Percentiles rank a stretch among this genome's conserved stretches.
phyloP scores from a whole-genome alignment of 352 stramenopile species.

The Phytopythium vexans region DNA sequence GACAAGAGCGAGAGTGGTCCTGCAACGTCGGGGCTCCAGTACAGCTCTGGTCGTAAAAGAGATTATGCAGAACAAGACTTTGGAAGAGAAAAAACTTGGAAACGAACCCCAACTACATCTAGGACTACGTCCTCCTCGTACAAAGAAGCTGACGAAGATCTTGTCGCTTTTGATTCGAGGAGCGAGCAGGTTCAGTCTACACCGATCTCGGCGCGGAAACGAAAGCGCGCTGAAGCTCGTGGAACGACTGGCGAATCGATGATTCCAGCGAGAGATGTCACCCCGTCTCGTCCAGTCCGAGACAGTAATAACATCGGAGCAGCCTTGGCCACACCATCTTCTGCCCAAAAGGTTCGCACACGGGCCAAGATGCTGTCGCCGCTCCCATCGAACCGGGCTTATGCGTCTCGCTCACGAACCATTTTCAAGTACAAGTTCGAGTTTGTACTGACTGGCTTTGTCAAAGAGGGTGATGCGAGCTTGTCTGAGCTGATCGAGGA shows the following conservation, averaged over 20 bases:
- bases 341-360: slow-evolving; percentile 46
- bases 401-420: slow-evolving; percentile 45
- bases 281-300: slow-evolving; percentile 14
- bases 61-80: too few relatives aligned
- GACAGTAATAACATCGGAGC: slow-evolving; percentile 10
- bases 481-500: slow-evolving; percentile 62
- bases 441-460: slow-evolving; percentile 75
- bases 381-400: slow-evolving; percentile 41
- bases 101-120: too few relatives aligned
- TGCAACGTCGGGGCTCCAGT: too few relatives aligned
- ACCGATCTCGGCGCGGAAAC: slow-evolving; percentile 11
- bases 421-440: slow-evolving; percentile 75
- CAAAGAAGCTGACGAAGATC: too few relatives aligned
- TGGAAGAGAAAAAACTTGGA: too few relatives aligned
- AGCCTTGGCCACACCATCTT: slow-evolving; percentile 21
- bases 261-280: slow-evolving; percentile 11
- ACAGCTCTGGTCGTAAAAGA: too few relatives aligned
- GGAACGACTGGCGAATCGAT: too few relatives aligned
- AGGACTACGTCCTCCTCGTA: too few relatives aligned
- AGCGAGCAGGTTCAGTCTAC: too few relatives aligned
- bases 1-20: too few relatives aligned
- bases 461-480: slow-evolving; percentile 39
- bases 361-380: slow-evolving; percentile 44
- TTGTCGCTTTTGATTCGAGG: too few relatives aligned
- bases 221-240: slow-evolving; percentile 16